Evolutionary conservation across 371 early-diverging fungal species (phyloP).

Genomic region (Mycotypha africana): DNA sequence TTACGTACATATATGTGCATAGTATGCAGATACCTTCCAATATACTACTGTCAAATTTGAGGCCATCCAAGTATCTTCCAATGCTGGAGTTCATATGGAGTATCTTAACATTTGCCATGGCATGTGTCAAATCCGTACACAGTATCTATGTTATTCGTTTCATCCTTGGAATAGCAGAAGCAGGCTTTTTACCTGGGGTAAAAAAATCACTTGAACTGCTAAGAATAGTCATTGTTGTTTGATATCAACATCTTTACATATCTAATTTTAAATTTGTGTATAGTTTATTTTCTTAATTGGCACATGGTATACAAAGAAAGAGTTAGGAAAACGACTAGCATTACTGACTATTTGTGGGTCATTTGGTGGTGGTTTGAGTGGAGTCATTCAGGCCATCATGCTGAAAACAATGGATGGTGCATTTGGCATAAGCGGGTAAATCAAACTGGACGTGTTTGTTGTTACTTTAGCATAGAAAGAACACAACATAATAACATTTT

Average conservation of each 20-base stretch:
- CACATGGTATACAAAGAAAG: slow-evolving; percentile 46
- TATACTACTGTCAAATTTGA: slow-evolving; percentile 44
- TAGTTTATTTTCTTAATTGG: slow-evolving; percentile 43
- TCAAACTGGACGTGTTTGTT: too few relatives aligned
- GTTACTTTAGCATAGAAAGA: too few relatives aligned
- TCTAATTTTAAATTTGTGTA: slow-evolving; percentile 2
- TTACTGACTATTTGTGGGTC: slow-evolving; percentile 36
- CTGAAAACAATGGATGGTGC: slow-evolving; percentile 41
- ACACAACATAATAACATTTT: too few relatives aligned
- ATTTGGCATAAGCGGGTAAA: slow-evolving; percentile 42
- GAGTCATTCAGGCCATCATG: slow-evolving; percentile 39
- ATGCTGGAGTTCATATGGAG: slow-evolving; percentile 51
- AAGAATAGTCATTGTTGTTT: too few relatives aligned
- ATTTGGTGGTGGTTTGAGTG: slow-evolving; percentile 36
- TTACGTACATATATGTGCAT: background rate
- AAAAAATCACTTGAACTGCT: background rate
- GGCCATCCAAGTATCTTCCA: slow-evolving; percentile 51
- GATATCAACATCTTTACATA: too few relatives aligned
- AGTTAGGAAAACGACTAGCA: slow-evolving; percentile 36
- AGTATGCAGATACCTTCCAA: slow-evolving; percentile 62
- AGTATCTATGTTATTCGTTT: slow-evolving; percentile 46
- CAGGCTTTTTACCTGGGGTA: slow-evolving; percentile 58
- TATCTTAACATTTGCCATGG: slow-evolving; percentile 52
- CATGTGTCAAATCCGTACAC: slow-evolving; percentile 45
- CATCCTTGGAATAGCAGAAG: slow-evolving; percentile 56